A percentile compares a stretch with the other conserved stretches of the same genome.
These are phyloP conservation scores for Linum tenue DNA, from an alignment of 345 rosid genomes.

Conservation along the genomic window DNA sequence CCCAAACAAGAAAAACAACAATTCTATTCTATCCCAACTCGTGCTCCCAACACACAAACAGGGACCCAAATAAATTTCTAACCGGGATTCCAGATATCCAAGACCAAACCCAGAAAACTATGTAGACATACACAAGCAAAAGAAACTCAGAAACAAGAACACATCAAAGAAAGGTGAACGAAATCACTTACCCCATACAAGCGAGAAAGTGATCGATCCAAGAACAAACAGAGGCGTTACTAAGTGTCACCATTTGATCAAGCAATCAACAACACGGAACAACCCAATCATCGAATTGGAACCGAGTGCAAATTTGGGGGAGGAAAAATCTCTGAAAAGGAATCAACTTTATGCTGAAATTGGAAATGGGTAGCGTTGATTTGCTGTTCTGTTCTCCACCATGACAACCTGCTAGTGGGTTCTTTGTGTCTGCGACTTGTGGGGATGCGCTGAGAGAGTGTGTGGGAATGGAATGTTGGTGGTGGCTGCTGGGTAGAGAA, in stretches of 20 bases:
- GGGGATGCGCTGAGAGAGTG: no score
- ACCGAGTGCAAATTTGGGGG: neutral
- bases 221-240: conserved; percentile 20
- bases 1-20: neutral
- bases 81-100: neutral
- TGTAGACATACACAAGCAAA: neutral
- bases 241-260: conserved; percentile 26
- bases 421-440: no score
- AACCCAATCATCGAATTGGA: neutral
- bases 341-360: neutral
- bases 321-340: neutral
- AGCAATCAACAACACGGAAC: neutral
- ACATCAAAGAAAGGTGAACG: neutral
- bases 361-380: neutral
- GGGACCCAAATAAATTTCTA: neutral
- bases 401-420: neutral
- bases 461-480: no score
- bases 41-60: neutral
- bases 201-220: conserved; percentile 49
- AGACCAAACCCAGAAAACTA: no score
- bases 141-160: neutral
- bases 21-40: neutral
- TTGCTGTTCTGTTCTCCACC: neutral
- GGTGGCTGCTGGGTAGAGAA: no score
- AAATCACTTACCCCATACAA: conserved; percentile 43